Conservation (phyloP, 768 basidiomycete species). For the Podaxis sp. region DNA sequence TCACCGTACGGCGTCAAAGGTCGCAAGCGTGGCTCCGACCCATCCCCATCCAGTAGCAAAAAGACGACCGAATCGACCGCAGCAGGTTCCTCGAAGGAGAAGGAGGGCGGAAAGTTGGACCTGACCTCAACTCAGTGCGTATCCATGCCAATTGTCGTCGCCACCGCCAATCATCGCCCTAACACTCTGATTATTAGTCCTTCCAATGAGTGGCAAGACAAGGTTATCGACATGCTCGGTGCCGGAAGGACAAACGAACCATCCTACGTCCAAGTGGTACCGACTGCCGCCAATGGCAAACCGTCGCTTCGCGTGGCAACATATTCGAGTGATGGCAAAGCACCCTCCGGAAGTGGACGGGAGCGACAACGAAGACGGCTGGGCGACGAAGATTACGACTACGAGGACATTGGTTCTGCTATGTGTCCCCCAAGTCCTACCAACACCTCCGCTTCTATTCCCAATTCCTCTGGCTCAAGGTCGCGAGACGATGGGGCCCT, state of each 20-base stretch:
- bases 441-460: slow-evolving; percentile 9
- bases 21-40: slow-evolving; percentile 46
- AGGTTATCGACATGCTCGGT: slow-evolving; percentile 47
- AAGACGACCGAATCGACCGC: slow-evolving; percentile 22
- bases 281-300: background rate
- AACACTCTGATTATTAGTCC: slow-evolving; percentile 46
- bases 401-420: slow-evolving; percentile 20
- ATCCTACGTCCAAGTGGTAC: background rate
- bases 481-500: slow-evolving; percentile 7
- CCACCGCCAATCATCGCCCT: background rate
- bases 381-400: slow-evolving; percentile 31
- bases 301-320: slow-evolving; percentile 15
- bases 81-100: slow-evolving; percentile 24
- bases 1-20: slow-evolving; percentile 79
- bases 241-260: slow-evolving; percentile 22
- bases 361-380: slow-evolving; percentile 46
- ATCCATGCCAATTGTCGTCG: slow-evolving; percentile 1
- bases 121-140: slow-evolving; percentile 66
- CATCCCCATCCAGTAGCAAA: slow-evolving; percentile 20
- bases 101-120: slow-evolving; percentile 29
- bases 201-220: slow-evolving; percentile 83
- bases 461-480: background rate
- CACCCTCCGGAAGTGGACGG: slow-evolving; percentile 38
- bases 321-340: slow-evolving; percentile 27
- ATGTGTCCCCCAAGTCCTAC: slow-evolving; percentile 21